phyloP scores from a whole-genome alignment of 116 monocot species.

The Iris pallida region DNA sequence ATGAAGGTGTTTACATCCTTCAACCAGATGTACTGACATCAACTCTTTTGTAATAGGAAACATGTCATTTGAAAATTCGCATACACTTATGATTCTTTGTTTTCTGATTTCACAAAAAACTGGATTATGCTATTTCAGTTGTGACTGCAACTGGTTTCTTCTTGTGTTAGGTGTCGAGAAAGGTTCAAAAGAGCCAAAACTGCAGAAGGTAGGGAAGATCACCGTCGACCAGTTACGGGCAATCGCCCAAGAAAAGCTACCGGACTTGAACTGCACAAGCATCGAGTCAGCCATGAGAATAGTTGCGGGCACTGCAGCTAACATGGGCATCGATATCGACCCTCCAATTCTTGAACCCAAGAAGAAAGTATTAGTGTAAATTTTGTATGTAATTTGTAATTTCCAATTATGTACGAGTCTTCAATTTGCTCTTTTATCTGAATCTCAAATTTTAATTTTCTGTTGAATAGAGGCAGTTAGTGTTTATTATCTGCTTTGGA shows the following conservation, averaged over 20 bases:
- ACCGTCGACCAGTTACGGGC: conserved; percentile 71
- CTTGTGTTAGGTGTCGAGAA: conserved; percentile 59
- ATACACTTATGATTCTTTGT: too few relatives aligned
- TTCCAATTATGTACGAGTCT: neutral
- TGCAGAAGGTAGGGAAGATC: conserved; percentile 82
- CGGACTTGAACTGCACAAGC: conserved; percentile 73
- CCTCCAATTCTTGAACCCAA: conserved; percentile 79
- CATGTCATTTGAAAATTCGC: too few relatives aligned
- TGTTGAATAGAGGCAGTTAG: too few relatives aligned
- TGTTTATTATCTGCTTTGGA: too few relatives aligned
- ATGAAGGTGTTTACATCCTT: too few relatives aligned
- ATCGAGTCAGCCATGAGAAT: conserved; percentile 95
- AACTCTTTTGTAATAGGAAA: too few relatives aligned
- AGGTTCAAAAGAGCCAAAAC: conserved; percentile 80
- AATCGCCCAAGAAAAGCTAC: conserved; percentile 88
- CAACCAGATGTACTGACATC: too few relatives aligned
- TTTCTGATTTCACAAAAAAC: too few relatives aligned
- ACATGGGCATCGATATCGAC: conserved; percentile 91
- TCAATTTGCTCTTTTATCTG: too few relatives aligned
- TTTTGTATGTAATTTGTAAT: neutral
- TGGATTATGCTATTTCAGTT: neutral
- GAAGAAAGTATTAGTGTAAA: conserved; percentile 50
- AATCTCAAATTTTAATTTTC: too few relatives aligned
- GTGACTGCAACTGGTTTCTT: neutral
- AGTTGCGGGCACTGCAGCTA: conserved; percentile 88